Conservation (phyloP, 1,284 basidiomycete species). For the Sporisorium scitamineum region DNA sequence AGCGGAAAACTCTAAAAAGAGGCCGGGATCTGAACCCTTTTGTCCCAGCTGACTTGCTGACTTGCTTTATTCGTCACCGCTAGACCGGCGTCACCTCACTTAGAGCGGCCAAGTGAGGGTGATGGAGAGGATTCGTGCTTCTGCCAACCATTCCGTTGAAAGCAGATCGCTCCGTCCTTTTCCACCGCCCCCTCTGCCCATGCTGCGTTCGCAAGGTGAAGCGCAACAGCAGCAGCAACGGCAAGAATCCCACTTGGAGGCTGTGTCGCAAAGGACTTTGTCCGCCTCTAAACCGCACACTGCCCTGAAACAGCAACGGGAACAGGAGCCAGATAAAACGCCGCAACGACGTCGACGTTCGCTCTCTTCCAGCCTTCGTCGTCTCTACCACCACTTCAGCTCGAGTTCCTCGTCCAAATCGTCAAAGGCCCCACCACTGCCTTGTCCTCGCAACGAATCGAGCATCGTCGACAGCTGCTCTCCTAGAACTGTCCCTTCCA, state of each 20-base stretch:
- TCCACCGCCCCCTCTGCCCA: constrained; percentile 15
- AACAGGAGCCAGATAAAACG: background rate
- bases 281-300: background rate
- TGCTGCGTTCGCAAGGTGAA: background rate
- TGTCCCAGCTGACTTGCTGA: too few relatives aligned
- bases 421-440: constrained; percentile 1
- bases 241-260: background rate
- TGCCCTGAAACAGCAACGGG: background rate
- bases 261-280: background rate
- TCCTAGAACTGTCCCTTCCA: background rate
- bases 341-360: constrained; percentile 10
- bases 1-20: too few relatives aligned
- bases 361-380: constrained; percentile 17
- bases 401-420: background rate
- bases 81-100: background rate
- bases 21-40: background rate
- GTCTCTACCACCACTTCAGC: constrained; percentile 15
- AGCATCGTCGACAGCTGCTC: constrained; percentile 1
- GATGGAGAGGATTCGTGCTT: constrained; percentile 19
- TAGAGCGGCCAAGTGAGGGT: background rate
- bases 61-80: too few relatives aligned
- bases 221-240: background rate
- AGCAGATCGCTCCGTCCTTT: background rate
- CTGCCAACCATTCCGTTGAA: constrained; percentile 3
- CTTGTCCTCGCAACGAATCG: background rate